phyloP scores from a whole-genome alignment of 2,329 filamentous ascomycete species.

The Aspergillus tubingensis region DNA sequence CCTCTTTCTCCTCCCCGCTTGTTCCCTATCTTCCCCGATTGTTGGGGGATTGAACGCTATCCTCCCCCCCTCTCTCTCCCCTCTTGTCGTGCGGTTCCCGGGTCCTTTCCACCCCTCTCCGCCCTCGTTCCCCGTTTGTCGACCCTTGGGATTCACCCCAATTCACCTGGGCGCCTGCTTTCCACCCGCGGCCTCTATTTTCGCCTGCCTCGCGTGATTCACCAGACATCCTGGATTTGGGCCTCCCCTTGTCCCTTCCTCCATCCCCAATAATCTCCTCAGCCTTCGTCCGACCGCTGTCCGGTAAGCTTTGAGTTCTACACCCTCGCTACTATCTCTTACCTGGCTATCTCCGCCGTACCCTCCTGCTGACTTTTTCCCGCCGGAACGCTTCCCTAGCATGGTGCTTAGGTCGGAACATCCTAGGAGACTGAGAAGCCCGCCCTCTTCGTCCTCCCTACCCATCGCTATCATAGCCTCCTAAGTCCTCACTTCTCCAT shows the following conservation, averaged over 20 bases:
- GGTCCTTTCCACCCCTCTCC: constrained; percentile 33
- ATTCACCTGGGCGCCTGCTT: constrained; percentile 19
- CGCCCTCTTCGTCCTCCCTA: constrained; percentile 1
- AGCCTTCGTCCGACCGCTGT: constrained; percentile 2
- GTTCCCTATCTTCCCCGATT: constrained; percentile 5
- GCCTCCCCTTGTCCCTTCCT: not conserved
- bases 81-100: constrained; percentile 22
- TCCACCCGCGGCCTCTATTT: constrained; percentile 14
- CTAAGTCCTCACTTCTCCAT: constrained; percentile 15
- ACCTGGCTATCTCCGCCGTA: constrained; percentile 1
- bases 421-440: constrained; percentile 12
- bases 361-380: constrained; percentile 16
- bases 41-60: constrained; percentile 11
- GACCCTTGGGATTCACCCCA: constrained; percentile 12
- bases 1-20: constrained; percentile 12
- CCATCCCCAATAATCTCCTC: not conserved
- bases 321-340: not conserved
- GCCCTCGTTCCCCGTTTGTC: constrained; percentile 28
- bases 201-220: not conserved
- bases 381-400: constrained; percentile 15
- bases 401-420: constrained; percentile 20
- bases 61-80: constrained; percentile 11
- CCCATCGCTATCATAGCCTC: constrained; percentile 5
- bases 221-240: not conserved
- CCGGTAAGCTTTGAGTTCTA: constrained; percentile 8